phyloP scores from a whole-genome alignment of 2,329 filamentous ascomycete genomes.

The Trichophyton simii region DNA sequence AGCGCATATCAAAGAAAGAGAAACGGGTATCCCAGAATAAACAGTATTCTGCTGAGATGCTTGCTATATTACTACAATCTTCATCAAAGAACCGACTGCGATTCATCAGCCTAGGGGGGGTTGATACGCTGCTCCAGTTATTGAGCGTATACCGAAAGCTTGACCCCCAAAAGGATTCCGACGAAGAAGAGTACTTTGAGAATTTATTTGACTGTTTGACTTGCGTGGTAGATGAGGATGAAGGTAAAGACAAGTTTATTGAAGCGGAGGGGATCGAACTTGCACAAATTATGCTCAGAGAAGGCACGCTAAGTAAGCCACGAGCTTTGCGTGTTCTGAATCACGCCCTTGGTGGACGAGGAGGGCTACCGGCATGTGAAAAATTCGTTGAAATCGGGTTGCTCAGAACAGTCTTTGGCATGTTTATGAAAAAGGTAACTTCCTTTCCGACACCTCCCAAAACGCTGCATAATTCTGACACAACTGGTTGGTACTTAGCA shows the following conservation, averaged over 20 bases:
- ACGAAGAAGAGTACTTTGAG: slow-evolving; percentile 91
- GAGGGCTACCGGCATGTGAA: slow-evolving; percentile 54
- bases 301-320: slow-evolving; percentile 70
- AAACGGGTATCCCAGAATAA: slow-evolving; percentile 70
- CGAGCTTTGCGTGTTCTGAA: slow-evolving; percentile 72
- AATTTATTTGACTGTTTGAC: slow-evolving; percentile 82
- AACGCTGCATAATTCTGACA: slow-evolving; percentile 11
- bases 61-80: slow-evolving; percentile 76
- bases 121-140: slow-evolving; percentile 70
- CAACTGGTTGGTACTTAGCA: slow-evolving; percentile 32
- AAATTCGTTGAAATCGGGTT: slow-evolving; percentile 71
- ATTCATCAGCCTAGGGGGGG: slow-evolving; percentile 54
- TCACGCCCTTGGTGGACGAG: slow-evolving; percentile 56
- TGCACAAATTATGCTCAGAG: slow-evolving; percentile 78
- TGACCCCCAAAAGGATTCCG: slow-evolving; percentile 71
- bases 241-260: slow-evolving; percentile 68
- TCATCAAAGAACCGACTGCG: slow-evolving; percentile 52
- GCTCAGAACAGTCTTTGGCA: slow-evolving; percentile 69
- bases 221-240: slow-evolving; percentile 60
- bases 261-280: slow-evolving; percentile 88
- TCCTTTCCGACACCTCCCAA: background rate
- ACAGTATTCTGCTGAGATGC: slow-evolving; percentile 82
- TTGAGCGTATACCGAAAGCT: slow-evolving; percentile 72
- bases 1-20: slow-evolving; percentile 59
- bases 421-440: slow-evolving; percentile 65